Percentiles rank a stretch among this genome's conserved stretches.
These are phyloP conservation scores for Crithidia mellificae DNA, from an alignment of 208 protist species.

Conservation along the genomic window DNA sequence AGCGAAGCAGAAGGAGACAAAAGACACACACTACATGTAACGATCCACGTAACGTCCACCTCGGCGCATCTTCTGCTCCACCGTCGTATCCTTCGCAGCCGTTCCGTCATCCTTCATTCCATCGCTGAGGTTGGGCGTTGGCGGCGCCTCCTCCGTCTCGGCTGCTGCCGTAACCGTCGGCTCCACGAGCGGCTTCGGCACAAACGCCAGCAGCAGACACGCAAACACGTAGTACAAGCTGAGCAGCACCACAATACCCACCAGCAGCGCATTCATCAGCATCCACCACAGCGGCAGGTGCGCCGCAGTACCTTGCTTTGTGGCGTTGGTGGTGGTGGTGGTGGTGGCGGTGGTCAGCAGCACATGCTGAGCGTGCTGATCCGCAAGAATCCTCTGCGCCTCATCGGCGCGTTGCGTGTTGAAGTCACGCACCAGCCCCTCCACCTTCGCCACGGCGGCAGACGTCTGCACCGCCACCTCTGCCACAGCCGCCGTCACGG, in stretches of 20 bases:
- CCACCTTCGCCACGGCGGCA: slow-evolving; percentile 18
- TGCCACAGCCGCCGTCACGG: slow-evolving; percentile 9
- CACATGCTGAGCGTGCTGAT: not conserved
- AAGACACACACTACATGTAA: slow-evolving; percentile 13
- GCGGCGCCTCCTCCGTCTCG: too few relatives aligned
- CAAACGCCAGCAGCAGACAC: slow-evolving; percentile 74
- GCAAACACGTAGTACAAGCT: slow-evolving; percentile 73
- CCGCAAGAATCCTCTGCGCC: not conserved
- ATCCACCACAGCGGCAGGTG: slow-evolving; percentile 56
- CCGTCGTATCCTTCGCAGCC: not conserved
- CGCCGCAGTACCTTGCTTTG: not conserved
- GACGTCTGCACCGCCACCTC: slow-evolving; percentile 17
- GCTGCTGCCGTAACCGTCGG: not conserved
- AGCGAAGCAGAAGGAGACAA: not conserved
- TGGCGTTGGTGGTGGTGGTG: too few relatives aligned
- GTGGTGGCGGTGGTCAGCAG: not conserved
- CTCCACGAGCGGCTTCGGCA: slow-evolving; percentile 41
- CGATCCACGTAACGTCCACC: slow-evolving; percentile 30
- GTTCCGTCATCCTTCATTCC: not conserved
- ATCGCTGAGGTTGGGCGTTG: not conserved
- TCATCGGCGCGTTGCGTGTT: slow-evolving; percentile 1
- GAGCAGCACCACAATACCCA: slow-evolving; percentile 44
- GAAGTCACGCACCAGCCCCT: slow-evolving; percentile 18
- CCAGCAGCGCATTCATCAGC: slow-evolving; percentile 38
- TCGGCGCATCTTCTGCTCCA: not conserved